Evolutionary conservation across 305 asterid genomes (phyloP), one percentile per base, ranked within the genome.

Genomic region (Euphrasia arctica): DNA sequence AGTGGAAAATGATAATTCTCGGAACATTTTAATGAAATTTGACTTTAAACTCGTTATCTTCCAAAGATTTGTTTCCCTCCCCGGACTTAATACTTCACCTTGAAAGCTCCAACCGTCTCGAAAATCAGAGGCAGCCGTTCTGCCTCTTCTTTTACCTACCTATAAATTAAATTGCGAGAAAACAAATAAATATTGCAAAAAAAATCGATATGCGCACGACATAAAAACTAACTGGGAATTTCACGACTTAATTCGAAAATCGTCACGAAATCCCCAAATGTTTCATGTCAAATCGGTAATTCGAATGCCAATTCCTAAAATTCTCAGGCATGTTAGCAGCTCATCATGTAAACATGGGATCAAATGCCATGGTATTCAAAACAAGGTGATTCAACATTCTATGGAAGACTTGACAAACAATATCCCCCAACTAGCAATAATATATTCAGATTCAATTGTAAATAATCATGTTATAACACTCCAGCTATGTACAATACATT

Each of bases 61-160:
- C 97, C 98, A 54, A 91, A 91, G 54, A 91, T 92, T 75, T 79
- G 93, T 72, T 92, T 92, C 61, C 97, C 97, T 74, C 89, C 82
- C 64, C 97, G 97, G 15, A 95, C 96, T 79, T 89, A 89, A 45
- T 97, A 18, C 85, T 91, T 91, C 81, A 91, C 97, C 85, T 89
- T 91, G 79, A 91, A 91, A 67, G 89, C 95, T 68, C 96, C 98
- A 65, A 89, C 92, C 55, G 95, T 91, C 85, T 91, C 92, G 47
- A 91, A 87, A 65, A 83, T 70, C 36, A 54, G 67, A 34, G 96
- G 95, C 55, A 91, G 97, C 80, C 89, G 96, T 5, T 61, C 86
- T 18, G 98, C 97, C 79, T 91, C 98, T 62, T 91, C 98, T 79
- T 75, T 89, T 63, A 85, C 97, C 98, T 89, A 72, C 32, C 32